A percentile compares a stretch with the other conserved stretches of the same genome.
These are phyloP conservation scores for Dipodascus geniculatus DNA, from an alignment of 805 yeast species.

Conservation along the genomic window DNA sequence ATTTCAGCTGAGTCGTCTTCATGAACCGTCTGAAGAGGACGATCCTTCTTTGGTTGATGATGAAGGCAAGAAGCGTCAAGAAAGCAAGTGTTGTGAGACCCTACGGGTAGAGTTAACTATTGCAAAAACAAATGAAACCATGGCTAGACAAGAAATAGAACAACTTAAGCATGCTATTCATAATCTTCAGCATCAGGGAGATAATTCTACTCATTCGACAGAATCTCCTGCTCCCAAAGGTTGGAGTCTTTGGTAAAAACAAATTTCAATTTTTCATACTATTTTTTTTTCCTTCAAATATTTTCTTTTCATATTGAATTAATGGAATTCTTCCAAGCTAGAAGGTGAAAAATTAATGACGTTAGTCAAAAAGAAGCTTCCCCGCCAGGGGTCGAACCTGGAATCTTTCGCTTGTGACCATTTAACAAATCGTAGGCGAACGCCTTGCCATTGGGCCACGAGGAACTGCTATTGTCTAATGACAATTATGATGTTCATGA, in stretches of 20 bases:
- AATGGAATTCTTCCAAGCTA: not conserved
- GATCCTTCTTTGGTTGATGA: not conserved
- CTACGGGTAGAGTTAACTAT: conserved; percentile 20
- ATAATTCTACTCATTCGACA: not conserved
- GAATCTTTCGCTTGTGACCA: conserved; percentile 34
- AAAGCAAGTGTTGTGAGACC: conserved; percentile 20
- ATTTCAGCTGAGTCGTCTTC: conserved; percentile 1
- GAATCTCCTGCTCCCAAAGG: not conserved
- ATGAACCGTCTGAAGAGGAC: not conserved
- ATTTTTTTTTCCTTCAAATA: not conserved
- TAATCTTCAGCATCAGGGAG: not conserved
- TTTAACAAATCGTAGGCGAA: conserved; percentile 24
- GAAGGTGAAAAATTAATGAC: too few relatives aligned
- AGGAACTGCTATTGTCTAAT: conserved; percentile 15
- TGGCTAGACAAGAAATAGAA: conserved; percentile 21
- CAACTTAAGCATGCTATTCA: conserved; percentile 13
- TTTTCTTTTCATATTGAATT: not conserved
- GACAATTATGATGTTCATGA: too few relatives aligned
- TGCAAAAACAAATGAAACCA: conserved; percentile 20
- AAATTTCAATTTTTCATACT: too few relatives aligned
- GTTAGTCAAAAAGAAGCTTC: conserved; percentile 31
- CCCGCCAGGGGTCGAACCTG: conserved; percentile 47
- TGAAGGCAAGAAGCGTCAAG: too few relatives aligned
- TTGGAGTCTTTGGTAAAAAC: conserved; percentile 1
- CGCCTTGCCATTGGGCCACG: conserved; percentile 29